Base-by-base conservation (phyloP, 176 grass and related monocot species). In the Melocanna baccifera region DNA sequence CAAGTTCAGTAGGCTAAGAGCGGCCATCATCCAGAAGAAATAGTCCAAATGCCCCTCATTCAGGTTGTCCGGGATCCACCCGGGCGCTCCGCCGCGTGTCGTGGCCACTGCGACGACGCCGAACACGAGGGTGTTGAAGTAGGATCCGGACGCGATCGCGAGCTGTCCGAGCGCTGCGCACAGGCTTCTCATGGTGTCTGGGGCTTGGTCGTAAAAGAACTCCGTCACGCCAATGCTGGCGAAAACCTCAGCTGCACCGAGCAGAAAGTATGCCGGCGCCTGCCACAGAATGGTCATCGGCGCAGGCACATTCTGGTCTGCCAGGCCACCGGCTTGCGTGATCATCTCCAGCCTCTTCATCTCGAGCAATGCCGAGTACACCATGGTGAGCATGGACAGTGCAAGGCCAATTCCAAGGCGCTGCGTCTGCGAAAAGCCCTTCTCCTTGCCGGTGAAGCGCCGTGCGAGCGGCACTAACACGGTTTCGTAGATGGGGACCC, bases 191-290 rank as follows among this genome's bases (percentile, higher is more conserved):
- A 86, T 82, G 41, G 55, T 55, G 18, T 61, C 70, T 1, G 88
- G 88, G 53, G 81, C 64, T 64, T 86, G 64, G 56, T 90, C 55
- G 45, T 90, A 86, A 72, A 86, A 86, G 40, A 86, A 90, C 70
- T 89, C 88, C 2, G 70, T 30, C 30, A 37, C 2, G 20, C 83
- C 88, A 20, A 53, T 71, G 58, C 40, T 46, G 1, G 67, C 67
- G 23, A 84, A 89, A 16, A 89, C 75, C 62, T 84, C 75, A 1
- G 66, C 81, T 6, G 62, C 64, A 22, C 83, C 83, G 4, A 80
- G 23, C 56, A 90, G 6, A 12, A 70, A 23, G 39, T 71, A 77
- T 7, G 80, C 43, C 0, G 88, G 88, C 12, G 39, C 84, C 43
- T 90, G 88, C 83, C 83, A 90, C 30, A 82, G 15, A 39, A 89